phyloP scores from a whole-genome alignment of 305 asterid species.

The Rubia occidens region DNA sequence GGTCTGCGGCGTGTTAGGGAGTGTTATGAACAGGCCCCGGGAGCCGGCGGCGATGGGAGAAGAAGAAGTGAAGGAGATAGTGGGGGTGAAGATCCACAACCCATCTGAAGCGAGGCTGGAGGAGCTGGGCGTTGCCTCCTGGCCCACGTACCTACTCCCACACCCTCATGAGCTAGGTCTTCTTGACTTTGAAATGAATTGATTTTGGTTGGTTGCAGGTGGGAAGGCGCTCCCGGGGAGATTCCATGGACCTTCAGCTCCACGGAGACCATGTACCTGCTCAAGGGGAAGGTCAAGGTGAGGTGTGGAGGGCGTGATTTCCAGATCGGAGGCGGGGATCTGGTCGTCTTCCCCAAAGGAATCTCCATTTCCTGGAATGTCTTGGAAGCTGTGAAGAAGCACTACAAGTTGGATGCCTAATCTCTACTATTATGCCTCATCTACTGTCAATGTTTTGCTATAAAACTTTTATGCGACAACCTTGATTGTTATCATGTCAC shows the following conservation, averaged over 20 bases:
- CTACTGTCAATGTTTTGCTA: too few relatives aligned
- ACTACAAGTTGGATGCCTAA: conserved; percentile 19
- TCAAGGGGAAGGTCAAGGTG: conserved; percentile 22
- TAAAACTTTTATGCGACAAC: too few relatives aligned
- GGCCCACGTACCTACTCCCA: conserved; percentile 21
- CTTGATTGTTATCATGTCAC: too few relatives aligned
- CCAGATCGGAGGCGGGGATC: conserved; percentile 23
- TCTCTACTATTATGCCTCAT: too few relatives aligned
- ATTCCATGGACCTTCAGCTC: conserved; percentile 23
- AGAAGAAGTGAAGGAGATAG: conserved; percentile 12
- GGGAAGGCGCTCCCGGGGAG: conserved; percentile 22
- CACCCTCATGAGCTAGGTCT: not conserved
- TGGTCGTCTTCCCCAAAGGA: conserved; percentile 25
- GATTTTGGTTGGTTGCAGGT: conserved; percentile 8
- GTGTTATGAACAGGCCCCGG: not conserved
- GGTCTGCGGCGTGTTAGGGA: conserved; percentile 3
- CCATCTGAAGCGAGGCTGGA: conserved; percentile 22
- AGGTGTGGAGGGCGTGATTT: conserved; percentile 15
- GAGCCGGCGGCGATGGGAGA: not conserved
- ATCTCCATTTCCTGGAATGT: conserved; percentile 22
- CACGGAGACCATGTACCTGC: conserved; percentile 23
- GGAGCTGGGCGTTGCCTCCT: conserved; percentile 19
- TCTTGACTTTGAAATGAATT: not conserved
- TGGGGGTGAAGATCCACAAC: conserved; percentile 23
- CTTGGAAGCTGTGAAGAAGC: conserved; percentile 24